Evolutionary conservation across 2,329 filamentous ascomycete species (phyloP).

Genomic region (Lasiodiplodia hormozganensis): DNA sequence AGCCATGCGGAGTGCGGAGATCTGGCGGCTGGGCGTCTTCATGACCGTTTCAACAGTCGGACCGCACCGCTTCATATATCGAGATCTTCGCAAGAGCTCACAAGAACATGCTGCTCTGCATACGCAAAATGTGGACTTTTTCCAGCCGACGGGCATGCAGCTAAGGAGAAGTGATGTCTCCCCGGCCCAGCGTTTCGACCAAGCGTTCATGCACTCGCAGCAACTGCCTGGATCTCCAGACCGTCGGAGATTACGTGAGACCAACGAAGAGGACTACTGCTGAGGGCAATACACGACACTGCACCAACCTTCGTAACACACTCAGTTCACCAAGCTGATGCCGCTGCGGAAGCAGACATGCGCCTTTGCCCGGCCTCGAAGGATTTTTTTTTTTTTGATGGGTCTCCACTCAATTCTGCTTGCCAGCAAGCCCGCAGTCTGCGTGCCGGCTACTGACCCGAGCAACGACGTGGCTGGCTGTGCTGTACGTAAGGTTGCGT

Average conservation of each 20-base stretch:
- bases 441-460: neutral
- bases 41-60: neutral
- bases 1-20: conserved; percentile 15
- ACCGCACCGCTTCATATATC: neutral
- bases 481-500: neutral
- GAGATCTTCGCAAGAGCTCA: neutral
- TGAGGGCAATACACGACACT: neutral
- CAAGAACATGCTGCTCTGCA: neutral
- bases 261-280: neutral
- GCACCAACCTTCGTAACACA: neutral
- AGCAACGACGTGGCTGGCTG: neutral
- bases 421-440: neutral
- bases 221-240: neutral
- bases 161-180: neutral
- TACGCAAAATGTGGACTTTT: neutral
- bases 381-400: neutral
- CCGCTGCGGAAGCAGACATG: neutral
- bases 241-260: neutral
- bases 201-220: neutral
- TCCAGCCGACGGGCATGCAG: neutral
- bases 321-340: neutral
- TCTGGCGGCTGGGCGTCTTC: neutral
- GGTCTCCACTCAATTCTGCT: neutral
- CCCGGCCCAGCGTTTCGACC: neutral
- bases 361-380: neutral